Conservation (phyloP, 129 eudicot species). For the Flaveria bidentis region DNA sequence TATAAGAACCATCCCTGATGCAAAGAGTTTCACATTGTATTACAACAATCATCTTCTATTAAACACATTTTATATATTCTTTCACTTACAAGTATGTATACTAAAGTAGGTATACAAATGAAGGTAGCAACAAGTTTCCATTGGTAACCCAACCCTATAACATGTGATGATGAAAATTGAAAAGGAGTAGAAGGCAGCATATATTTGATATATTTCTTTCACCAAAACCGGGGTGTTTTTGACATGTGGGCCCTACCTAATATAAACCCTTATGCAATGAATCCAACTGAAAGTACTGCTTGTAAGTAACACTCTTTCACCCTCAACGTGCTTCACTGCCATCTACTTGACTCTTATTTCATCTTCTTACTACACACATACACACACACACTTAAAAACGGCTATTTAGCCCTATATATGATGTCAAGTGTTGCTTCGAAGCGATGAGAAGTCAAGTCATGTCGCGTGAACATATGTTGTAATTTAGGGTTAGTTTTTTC, state of each 20-base stretch:
- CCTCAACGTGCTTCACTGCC: conserved; percentile 51
- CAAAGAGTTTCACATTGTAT: no score
- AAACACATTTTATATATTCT: background rate
- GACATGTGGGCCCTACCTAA: conserved; percentile 21
- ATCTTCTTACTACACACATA: conserved; percentile 38
- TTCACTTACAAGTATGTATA: background rate
- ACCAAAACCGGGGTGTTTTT: conserved; percentile 43
- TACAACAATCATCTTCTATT: no score
- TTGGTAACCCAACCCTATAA: background rate
- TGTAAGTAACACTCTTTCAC: conserved; percentile 25
- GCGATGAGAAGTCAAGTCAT: no score
- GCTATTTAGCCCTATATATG: no score
- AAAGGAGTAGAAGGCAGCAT: no score
- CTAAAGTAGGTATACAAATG: background rate
- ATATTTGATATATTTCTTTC: conserved; percentile 24
- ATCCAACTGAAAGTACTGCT: conserved; percentile 29
- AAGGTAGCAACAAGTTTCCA: background rate
- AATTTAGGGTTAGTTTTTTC: no score
- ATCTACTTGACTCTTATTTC: conserved; percentile 61
- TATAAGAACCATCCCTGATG: no score
- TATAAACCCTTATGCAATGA: conserved; percentile 18
- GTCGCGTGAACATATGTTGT: no score
- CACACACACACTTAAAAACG: no score
- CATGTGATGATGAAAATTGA: conserved; percentile 38
- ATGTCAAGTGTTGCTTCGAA: no score